phyloP scores from a whole-genome alignment of 305 asterid species.

The Solanum hybrid region DNA sequence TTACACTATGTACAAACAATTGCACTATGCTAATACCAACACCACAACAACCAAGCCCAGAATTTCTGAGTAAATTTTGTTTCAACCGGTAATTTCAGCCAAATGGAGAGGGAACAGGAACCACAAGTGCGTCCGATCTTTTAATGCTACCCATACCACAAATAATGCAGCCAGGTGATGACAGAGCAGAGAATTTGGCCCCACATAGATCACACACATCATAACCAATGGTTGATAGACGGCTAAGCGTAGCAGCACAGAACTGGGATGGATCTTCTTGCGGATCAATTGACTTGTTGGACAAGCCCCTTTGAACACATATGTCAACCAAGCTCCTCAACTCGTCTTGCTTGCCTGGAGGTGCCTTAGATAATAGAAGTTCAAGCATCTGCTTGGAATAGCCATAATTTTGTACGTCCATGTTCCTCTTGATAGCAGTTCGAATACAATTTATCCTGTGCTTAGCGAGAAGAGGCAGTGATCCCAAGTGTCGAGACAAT shows the following conservation, averaged over 20 bases:
- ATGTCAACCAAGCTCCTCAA: constrained; percentile 89
- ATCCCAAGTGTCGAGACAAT: constrained; percentile 90
- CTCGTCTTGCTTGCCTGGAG: constrained; percentile 92
- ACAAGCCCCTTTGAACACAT: constrained; percentile 78
- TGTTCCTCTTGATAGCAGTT: constrained; percentile 92
- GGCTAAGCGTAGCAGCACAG: constrained; percentile 96
- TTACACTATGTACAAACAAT: constrained; percentile 4
- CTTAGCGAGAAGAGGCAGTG: constrained; percentile 90
- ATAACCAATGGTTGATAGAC: constrained; percentile 89
- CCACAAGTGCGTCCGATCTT: constrained; percentile 91
- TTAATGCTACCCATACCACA: constrained; percentile 99
- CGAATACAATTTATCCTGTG: constrained; percentile 93
- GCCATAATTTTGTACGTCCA: constrained; percentile 93
- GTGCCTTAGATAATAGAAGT: constrained; percentile 86
- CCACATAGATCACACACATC: constrained; percentile 99
- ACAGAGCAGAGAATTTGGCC: constrained; percentile 89
- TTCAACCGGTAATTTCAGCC: constrained; percentile 33
- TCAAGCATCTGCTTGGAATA: constrained; percentile 98
- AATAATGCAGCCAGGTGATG: constrained; percentile 89
- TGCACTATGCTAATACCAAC: neutral
- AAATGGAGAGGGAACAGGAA: constrained; percentile 92
- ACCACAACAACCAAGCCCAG: neutral
- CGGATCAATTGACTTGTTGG: constrained; percentile 95
- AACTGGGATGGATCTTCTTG: constrained; percentile 96
- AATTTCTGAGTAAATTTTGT: neutral